Percentiles rank a stretch among this genome's conserved stretches.
These are phyloP conservation scores for Sapria himalayana DNA, from an alignment of 345 rosid genomes.

Conservation along the genomic window DNA sequence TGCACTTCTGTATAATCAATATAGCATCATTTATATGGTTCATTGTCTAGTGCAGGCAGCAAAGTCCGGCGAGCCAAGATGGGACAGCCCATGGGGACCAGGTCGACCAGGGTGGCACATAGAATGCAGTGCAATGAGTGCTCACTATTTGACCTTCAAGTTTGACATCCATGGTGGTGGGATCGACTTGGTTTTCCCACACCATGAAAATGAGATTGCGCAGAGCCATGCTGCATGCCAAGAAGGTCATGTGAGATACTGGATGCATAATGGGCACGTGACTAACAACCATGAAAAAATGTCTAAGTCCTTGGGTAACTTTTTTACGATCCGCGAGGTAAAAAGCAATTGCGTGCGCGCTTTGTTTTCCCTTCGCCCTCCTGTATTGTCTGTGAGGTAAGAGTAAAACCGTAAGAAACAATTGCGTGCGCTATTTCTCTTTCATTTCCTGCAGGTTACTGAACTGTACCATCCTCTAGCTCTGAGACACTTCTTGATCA, in stretches of 20 bases:
- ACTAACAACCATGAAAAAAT: slow-evolving; percentile 66
- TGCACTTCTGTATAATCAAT: no score
- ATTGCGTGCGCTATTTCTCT: background rate
- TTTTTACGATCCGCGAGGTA: slow-evolving; percentile 56
- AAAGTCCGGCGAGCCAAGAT: slow-evolving; percentile 68
- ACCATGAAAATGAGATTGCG: slow-evolving; percentile 82
- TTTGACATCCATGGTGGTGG: slow-evolving; percentile 90
- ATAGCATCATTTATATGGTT: no score
- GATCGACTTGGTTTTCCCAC: slow-evolving; percentile 57
- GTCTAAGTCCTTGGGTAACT: slow-evolving; percentile 62
- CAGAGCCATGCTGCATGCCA: slow-evolving; percentile 61
- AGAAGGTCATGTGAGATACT: slow-evolving; percentile 35
- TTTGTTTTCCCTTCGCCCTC: background rate
- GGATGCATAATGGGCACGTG: slow-evolving; percentile 93
- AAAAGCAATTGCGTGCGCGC: background rate
- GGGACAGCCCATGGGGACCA: slow-evolving; percentile 86
- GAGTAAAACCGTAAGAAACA: slow-evolving; percentile 2
- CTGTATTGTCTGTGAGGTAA: background rate
- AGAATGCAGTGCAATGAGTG: slow-evolving; percentile 99
- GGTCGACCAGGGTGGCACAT: slow-evolving; percentile 99
- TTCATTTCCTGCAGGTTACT: slow-evolving; percentile 27
- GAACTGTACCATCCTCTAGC: slow-evolving; percentile 59
- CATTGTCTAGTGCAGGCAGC: slow-evolving; percentile 38
- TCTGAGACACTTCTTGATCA: slow-evolving; percentile 63
- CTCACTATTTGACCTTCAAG: slow-evolving; percentile 32